These are phyloP conservation scores for Tricholoma sp. DNA, from an alignment of 768 basidiomycete genomes.

Conservation along the genomic window DNA sequence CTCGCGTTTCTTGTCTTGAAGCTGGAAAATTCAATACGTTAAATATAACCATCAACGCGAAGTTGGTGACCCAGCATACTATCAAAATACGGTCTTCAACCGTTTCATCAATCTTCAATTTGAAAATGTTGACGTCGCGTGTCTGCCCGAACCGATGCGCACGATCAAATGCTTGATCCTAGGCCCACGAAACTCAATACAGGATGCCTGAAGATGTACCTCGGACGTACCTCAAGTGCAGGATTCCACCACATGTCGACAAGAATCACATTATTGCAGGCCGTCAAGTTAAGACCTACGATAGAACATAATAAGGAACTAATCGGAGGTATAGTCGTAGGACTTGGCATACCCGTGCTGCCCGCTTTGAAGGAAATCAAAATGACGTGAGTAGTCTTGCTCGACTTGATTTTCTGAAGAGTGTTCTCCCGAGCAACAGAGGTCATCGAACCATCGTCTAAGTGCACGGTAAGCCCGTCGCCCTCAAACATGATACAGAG, in stretches of 20 bases:
- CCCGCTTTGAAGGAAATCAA: constrained; percentile 97
- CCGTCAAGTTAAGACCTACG: constrained; percentile 81
- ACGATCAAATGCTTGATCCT: constrained; percentile 93
- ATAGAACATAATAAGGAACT: constrained; percentile 2
- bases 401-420: constrained; percentile 65
- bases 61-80: constrained; percentile 29
- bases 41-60: neutral
- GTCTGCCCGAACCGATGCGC: constrained; percentile 89
- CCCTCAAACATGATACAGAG: constrained; percentile 2
- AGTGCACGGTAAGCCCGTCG: neutral
- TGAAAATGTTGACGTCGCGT: constrained; percentile 81
- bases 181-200: constrained; percentile 3
- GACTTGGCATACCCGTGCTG: constrained; percentile 64
- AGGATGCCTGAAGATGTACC: neutral
- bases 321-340: constrained; percentile 3
- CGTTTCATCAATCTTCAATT: constrained; percentile 80
- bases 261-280: constrained; percentile 91
- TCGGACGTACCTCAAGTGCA: constrained; percentile 61
- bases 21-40: constrained; percentile 28
- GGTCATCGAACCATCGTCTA: constrained; percentile 88
- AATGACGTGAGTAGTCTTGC: constrained; percentile 61
- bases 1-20: constrained; percentile 91
- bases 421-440: constrained; percentile 72
- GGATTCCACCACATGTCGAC: constrained; percentile 97
- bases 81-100: constrained; percentile 84